Evolutionary conservation across 768 basidiomycete genomes (phyloP).

Genomic region (Termitomyces sp.): DNA sequence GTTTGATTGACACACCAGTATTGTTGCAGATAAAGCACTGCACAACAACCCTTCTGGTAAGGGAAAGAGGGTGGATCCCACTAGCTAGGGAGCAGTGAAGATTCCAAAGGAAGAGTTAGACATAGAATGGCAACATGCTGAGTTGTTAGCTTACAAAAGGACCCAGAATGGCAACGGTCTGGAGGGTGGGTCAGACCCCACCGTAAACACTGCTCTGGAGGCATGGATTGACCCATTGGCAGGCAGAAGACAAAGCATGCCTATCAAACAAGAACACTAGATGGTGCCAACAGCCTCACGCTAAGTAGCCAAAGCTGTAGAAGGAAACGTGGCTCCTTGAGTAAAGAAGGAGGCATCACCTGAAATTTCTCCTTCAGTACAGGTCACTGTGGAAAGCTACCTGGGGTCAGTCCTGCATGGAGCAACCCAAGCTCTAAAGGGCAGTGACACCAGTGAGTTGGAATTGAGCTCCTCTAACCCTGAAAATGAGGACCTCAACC

Average conservation of each 20-base stretch:
- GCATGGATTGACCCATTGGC: no score
- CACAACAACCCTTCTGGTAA: neutral
- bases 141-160: neutral
- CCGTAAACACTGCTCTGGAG: no score
- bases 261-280: no score
- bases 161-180: neutral
- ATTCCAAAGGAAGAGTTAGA: no score
- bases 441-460: neutral
- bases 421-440: neutral
- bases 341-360: neutral
- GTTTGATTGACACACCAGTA: neutral
- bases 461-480: no score
- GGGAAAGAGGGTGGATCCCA: neutral
- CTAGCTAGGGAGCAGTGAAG: neutral
- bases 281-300: neutral
- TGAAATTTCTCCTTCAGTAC: neutral
- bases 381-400: neutral
- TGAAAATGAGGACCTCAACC: neutral
- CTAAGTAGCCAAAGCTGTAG: neutral
- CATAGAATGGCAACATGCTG: neutral
- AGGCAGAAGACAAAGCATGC: no score
- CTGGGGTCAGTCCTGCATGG: neutral
- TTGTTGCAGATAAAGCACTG: accelerated
- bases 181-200: neutral
- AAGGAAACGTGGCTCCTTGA: accelerated